These are phyloP conservation scores for Mycena vulgaris DNA, from an alignment of 768 basidiomycete species.

Conservation along the genomic window DNA sequence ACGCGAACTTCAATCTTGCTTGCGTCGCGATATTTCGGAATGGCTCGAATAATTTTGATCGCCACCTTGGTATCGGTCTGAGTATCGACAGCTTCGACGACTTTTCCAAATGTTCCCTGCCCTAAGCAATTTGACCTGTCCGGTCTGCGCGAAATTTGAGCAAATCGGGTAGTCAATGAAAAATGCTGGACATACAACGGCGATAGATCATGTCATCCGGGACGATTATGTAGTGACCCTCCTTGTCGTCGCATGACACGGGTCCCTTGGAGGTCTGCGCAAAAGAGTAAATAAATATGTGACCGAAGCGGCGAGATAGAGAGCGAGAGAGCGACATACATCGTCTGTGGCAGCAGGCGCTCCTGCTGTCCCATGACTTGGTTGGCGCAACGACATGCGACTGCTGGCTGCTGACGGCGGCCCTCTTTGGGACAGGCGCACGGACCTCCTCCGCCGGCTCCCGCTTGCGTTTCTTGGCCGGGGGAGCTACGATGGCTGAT, in stretches of 20 bases:
- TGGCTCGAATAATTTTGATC: constrained; percentile 98
- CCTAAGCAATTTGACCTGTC: constrained; percentile 91
- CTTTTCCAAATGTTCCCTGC: constrained; percentile 99
- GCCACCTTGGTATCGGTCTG: constrained; percentile 86
- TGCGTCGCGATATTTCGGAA: constrained; percentile 98
- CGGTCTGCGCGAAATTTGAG: constrained; percentile 73
- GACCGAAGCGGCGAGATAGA: constrained; percentile 38
- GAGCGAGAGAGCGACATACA: constrained; percentile 59
- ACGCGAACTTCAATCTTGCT: constrained; percentile 98
- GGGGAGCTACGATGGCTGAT: constrained; percentile 75
- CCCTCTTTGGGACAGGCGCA: constrained; percentile 77
- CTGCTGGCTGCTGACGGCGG: constrained; percentile 64
- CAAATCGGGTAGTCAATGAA: constrained; percentile 23
- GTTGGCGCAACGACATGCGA: constrained; percentile 64
- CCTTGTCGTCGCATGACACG: constrained; percentile 94
- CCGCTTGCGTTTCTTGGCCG: constrained; percentile 88
- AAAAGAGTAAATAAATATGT: constrained; percentile 46
- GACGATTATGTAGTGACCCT: constrained; percentile 98
- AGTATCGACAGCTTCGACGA: constrained; percentile 92
- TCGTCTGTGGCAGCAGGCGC: constrained; percentile 77
- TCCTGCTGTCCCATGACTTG: constrained; percentile 79
- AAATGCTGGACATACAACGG: constrained; percentile 73
- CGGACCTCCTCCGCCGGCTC: constrained; percentile 82
- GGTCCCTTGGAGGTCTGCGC: constrained; percentile 75
- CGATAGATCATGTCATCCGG: constrained; percentile 90